These are phyloP conservation scores for Beauveria caledonica DNA, from an alignment of 2,329 filamentous ascomycete species.

Conservation along the genomic window DNA sequence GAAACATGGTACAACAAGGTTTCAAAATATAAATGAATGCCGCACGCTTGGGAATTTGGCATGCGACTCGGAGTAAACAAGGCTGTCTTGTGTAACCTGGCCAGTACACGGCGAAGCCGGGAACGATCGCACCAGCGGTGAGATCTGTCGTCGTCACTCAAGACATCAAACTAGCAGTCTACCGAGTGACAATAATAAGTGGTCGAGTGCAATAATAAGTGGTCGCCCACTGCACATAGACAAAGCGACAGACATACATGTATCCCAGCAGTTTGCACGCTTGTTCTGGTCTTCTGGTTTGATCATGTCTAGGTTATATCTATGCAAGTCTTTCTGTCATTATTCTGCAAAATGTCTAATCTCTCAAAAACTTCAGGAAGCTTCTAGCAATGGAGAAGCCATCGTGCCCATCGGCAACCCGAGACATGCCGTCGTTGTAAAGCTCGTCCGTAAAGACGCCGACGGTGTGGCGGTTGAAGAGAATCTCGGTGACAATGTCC, in stretches of 20 bases:
- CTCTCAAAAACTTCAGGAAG: conserved; percentile 69
- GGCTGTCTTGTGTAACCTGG: background rate
- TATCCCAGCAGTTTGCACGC: background rate
- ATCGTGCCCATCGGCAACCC: conserved; percentile 64
- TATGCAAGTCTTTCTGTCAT: background rate
- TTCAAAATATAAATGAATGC: no score
- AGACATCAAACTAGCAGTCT: background rate
- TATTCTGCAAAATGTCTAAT: conserved; percentile 22
- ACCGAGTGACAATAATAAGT: background rate
- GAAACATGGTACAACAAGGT: no score
- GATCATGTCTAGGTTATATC: background rate
- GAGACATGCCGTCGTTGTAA: conserved; percentile 58
- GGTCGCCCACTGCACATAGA: background rate
- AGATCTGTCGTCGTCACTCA: no score
- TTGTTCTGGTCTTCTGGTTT: background rate
- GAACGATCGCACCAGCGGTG: no score
- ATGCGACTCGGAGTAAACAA: no score
- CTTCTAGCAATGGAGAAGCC: conserved; percentile 65
- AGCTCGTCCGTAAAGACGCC: conserved; percentile 64
- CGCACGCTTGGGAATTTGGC: no score
- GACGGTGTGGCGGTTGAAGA: conserved; percentile 52
- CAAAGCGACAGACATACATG: background rate
- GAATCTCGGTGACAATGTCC: conserved; percentile 61
- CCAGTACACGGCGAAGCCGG: no score
- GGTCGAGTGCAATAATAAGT: background rate